Evolutionary conservation across 192 early-diverging fungal species (phyloP), one percentile per base, ranked within the genome.

Genomic region (Coemansia biformis): DNA sequence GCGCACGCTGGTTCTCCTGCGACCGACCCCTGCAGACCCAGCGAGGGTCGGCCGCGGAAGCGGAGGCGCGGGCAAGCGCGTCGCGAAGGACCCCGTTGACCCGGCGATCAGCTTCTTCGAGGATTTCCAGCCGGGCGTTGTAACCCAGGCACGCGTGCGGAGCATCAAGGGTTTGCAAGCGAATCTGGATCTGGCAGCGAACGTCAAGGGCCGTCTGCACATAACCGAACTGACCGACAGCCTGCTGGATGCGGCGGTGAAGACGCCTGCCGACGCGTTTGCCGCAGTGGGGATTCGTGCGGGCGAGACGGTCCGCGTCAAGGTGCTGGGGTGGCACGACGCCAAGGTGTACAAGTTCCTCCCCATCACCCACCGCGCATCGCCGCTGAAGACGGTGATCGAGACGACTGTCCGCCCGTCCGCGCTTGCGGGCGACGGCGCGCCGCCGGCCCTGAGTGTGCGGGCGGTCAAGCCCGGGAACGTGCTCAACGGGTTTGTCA

Each of bases 121-220:
- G 31, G 79, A 78, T 43, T 69, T 66, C 28, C 45, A 42, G 26
- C 75, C 78, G 6, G 81, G 81, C 11, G 19, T 52, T 4, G 33
- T 62, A 14, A 67, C 73, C 0, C 49, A 61, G 32, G 80, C 65
- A 23, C 66, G 44, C 18, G 63, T 83, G 23, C 44, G 45, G 8
- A 46, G 60, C 28, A 66, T 83, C 53, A 78, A 80, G 31, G 65
- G 65, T 5, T 60, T 45, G 11, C 80, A 85, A 41, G 57, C 82
- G 43, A 84, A 85, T 36, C 48, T 92, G 23, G 51, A 47, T 7
- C 68, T 92, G 24, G 88, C 85, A 10, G 57, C 66, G 23, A 85
- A 87, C 51, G 54, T 89, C 21, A 78, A 81, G 51, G 90, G 87
- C 14, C 80, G 87, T 32, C 47, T 92, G 42, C 88, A 90, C 51